Evolutionary conservation across 129 eudicot genomes (phyloP), one percentile per base, ranked within the genome.

Genomic region (Lactuca sativa): DNA sequence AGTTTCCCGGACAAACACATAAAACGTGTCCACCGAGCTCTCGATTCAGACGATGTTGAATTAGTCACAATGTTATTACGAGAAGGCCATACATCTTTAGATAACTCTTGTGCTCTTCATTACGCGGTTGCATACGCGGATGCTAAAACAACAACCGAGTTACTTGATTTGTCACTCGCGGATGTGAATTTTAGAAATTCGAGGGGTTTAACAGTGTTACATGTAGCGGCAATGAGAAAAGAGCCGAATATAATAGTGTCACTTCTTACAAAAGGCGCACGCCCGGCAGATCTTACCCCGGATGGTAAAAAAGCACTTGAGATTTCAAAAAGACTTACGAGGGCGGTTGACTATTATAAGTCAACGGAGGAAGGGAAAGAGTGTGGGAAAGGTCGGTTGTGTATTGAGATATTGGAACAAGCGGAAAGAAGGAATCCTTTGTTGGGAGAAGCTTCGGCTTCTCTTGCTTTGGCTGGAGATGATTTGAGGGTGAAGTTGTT

Each of bases 381-480:
- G 49, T 79, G 92, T 31, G 82, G 82, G 2, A 87, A 82, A 86
- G 99, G 90, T 61, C 91, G 97, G 40, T 73, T 95, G 74, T 95
- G 99, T 76, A 85, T 95, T 58, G 99, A 95, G 87, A 90, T 95
- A 67, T 74, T 90, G 82, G 99, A 95, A 74, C 99, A 95, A 77
- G 97, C 97, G 18, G 99, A 95, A 73, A 87, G 93, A 72, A 76
- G 97, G 76, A 96, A 86, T 75, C 96, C 95, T 7, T 84, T 87
- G 74, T 81, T 90, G n/a, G 99, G 99, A 58, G 99, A 95, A 71
- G 99, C 93, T 80, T 87, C 93, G 58, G 78, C 83, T 60, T 90
- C 99, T 68, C 96, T 95, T 77, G 97, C 99, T 14, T 90, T 81
- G 81, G 99, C 97, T 1, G 93, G 97, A 43, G 99, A 95, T 75